These are phyloP conservation scores for Batrachochytrium dendrobatidis DNA, from an alignment of 371 early-diverging fungal species.

Conservation along the genomic window DNA sequence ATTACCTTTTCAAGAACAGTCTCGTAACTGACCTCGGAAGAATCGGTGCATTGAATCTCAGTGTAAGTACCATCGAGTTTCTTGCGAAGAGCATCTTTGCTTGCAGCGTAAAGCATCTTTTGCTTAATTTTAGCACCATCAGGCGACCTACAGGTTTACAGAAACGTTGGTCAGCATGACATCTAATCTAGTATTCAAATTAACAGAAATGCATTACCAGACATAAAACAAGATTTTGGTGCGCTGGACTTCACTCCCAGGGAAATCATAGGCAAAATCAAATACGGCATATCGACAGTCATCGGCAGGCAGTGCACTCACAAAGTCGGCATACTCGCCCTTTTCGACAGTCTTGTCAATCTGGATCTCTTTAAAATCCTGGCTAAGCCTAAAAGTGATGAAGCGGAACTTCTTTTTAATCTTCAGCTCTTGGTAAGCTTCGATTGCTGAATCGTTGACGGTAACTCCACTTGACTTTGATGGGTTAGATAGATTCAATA, in stretches of 20 bases:
- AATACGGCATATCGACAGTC: conserved; percentile 80
- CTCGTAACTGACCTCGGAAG: conserved; percentile 66
- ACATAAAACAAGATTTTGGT: conserved; percentile 64
- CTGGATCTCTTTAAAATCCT: conserved; percentile 50
- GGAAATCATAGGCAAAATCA: conserved; percentile 68
- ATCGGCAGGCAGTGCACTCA: conserved; percentile 51
- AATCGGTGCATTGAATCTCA: conserved; percentile 83
- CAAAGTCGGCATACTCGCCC: conserved; percentile 59
- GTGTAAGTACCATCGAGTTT: conserved; percentile 63
- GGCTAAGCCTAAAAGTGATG: conserved; percentile 68
- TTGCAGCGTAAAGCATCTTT: conserved; percentile 91
- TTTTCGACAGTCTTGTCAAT: conserved; percentile 54
- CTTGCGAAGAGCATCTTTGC: conserved; percentile 75
- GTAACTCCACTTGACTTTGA: conserved; percentile 52
- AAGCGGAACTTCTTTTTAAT: conserved; percentile 62
- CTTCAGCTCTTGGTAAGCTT: conserved; percentile 62
- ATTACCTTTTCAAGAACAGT: conserved; percentile 66
- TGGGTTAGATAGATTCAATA: background rate
- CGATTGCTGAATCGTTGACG: conserved; percentile 56
- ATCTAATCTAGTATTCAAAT: background rate
- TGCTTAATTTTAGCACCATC: conserved; percentile 65
- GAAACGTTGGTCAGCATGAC: background rate
- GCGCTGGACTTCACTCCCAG: conserved; percentile 53
- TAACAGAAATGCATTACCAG: conserved; percentile 45
- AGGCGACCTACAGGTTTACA: conserved; percentile 57